Percentiles rank a stretch among this genome's conserved stretches.
These are phyloP conservation scores for Zizania palustris DNA, from an alignment of 202 grass and related monocot genomes.

Conservation along the genomic window DNA sequence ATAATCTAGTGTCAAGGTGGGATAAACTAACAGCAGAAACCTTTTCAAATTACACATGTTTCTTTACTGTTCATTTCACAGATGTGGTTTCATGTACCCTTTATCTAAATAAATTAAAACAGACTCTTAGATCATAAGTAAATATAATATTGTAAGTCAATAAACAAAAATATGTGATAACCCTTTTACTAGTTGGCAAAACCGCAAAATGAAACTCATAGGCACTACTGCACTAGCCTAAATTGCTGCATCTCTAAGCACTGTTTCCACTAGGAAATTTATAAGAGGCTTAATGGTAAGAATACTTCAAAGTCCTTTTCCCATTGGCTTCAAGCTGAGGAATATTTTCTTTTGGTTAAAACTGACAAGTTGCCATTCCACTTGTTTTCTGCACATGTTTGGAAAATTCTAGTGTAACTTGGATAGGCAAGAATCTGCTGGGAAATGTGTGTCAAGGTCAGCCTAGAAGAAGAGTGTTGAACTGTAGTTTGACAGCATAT, in stretches of 20 bases:
- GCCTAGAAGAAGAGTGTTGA: neutral
- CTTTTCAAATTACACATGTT: neutral
- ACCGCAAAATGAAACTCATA: neutral
- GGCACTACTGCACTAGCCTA: neutral
- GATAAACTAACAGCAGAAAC: neutral
- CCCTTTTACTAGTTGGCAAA: neutral
- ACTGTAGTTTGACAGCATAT: neutral
- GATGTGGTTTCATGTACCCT: neutral
- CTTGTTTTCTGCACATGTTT: constrained; percentile 8
- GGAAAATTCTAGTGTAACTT: neutral
- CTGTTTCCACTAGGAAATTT: constrained; percentile 6
- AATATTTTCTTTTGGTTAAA: constrained; percentile 11
- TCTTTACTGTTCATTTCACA: neutral
- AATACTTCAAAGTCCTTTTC: constrained; percentile 14
- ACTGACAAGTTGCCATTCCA: constrained; percentile 22
- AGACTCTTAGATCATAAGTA: neutral
- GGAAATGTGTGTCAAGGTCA: neutral
- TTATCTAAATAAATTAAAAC: constrained; percentile 6
- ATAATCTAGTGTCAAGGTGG: neutral
- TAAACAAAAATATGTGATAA: neutral
- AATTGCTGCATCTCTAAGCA: neutral
- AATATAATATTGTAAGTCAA: neutral
- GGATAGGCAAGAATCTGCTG: neutral
- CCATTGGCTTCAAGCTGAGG: constrained; percentile 3
- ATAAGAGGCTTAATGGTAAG: constrained; percentile 15